Percentiles rank a stretch among this genome's conserved stretches.
Evolutionary conservation across 495 filamentous ascomycete species (phyloP).

Genomic region (Podospora pseudoanserina): DNA sequence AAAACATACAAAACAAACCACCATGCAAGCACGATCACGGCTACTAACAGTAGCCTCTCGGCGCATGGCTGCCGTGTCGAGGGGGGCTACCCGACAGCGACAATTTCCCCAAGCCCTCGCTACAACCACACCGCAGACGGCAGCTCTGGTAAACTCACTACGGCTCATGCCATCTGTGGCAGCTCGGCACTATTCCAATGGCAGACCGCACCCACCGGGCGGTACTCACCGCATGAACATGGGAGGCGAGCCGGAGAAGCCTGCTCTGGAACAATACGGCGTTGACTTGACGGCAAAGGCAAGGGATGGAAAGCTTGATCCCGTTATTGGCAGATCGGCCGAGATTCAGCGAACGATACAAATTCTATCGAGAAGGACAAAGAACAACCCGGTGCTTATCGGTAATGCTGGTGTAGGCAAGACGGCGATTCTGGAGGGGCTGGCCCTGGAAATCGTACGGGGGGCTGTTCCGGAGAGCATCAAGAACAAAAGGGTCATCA

Average conservation of each 20-base stretch:
- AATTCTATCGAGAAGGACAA: constrained; percentile 85
- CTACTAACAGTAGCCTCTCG: constrained; percentile 35
- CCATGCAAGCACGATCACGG: constrained; percentile 41
- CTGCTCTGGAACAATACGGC: constrained; percentile 85
- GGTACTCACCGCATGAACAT: constrained; percentile 92
- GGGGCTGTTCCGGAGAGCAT: constrained; percentile 96
- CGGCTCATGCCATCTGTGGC: constrained; percentile 28
- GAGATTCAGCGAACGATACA: constrained; percentile 95
- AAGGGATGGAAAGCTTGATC: constrained; percentile 86
- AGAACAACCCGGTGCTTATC: constrained; percentile 95
- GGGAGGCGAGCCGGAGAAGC: constrained; percentile 72
- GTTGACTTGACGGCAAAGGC: constrained; percentile 85
- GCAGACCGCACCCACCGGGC: constrained; percentile 79
- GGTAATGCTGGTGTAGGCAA: constrained; percentile 92
- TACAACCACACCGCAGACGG: constrained; percentile 14
- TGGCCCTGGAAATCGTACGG: constrained; percentile 84
- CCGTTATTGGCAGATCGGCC: constrained; percentile 86
- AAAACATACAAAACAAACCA: constrained; percentile 1
- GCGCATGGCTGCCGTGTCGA: constrained; percentile 34
- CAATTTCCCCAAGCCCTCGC: constrained; percentile 25
- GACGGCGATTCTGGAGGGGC: constrained; percentile 88
- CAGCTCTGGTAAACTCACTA: constrained; percentile 14
- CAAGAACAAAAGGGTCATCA: constrained; percentile 87
- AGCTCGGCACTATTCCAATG: constrained; percentile 66
- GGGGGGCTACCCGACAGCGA: constrained; percentile 27